Base-by-base conservation (phyloP, 2,329 filamentous ascomycete genomes). In the Aureobasidium musti region DNA sequence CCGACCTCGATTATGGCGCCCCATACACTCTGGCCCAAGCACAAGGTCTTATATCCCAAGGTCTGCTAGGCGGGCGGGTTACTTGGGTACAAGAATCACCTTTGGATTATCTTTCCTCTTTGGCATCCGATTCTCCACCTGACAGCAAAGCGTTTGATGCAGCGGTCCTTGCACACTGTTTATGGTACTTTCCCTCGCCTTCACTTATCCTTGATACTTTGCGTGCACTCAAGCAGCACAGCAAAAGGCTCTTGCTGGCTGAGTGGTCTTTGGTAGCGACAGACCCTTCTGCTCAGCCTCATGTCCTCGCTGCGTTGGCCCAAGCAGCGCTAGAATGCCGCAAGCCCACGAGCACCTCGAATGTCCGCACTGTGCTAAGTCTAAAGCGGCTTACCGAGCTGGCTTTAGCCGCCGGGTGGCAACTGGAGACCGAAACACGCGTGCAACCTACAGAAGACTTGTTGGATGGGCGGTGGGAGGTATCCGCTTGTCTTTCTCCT, bases 141-240 rank as follows among this genome's bases (percentile, higher is more conserved):
- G 23, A 43, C n/a, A n/a, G 10, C 26, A 54, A 26, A 6, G 66
- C 66, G 5, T 84, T 63, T 74, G 81, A 84, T 68, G 78, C 76
- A 26, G 77, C 79, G 2, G 80, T 86, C 3, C 76, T 86, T 41
- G 76, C 76, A 21, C 84, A 86, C 72, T 81, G 78, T 69, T 76
- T 84, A 33, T 87, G 82, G 81, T 87, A 86, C 71, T 86, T 87
- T 70, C 69, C 75, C 19, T 77, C 77, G 1, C 77, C 77, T 0
- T 68, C 70, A 0, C 69, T 75, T 13, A 73, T 84, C 3, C 67
- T 72, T 0, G 67, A 69, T 1, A 78, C 80, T n/a, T 74, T 84
- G 6, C 5, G 67, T 0, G 74, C 75, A n/a, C 70, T 81, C 33
- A 73, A 70, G 33, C 70, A 74, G 11, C 74, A 77, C 47, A 77